Base-by-base conservation (phyloP, 306 rosid genomes). In the Luffa acutangula region DNA sequence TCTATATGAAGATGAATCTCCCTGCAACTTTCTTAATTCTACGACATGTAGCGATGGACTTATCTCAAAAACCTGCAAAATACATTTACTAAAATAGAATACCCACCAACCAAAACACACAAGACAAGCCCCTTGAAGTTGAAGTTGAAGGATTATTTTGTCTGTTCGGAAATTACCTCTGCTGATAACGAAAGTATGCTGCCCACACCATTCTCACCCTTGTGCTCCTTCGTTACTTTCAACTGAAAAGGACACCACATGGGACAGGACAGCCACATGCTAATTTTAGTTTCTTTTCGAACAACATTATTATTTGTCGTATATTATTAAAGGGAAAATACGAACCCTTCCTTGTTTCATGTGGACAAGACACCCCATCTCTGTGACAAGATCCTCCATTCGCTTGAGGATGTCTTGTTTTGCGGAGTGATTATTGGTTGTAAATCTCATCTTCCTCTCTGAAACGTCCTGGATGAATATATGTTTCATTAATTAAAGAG, bases 381-480 rank as follows among this genome's bases (percentile, higher is more conserved):
- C 88, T 71, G 85, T 82, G 43, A 83, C 90, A 65, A 81, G 84
- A 70, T 83, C 85, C 82, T 92, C 96, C 65, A 94, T 91, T 84
- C 83, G 87, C 79, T 88, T 81, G 0, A 87, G 85, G 81, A 92
- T 81, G 74, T 45, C 39, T 71, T 90, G 88, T 80, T 92, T 88
- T 33, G 89, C 82, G 1, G 93, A 86, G 74, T 86, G 86, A 60
- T 85, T 91, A 83, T 87, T 90, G 51, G 96, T 87, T n/a, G 97
- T 86, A 87, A 94, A 94, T 80, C 97, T 89, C 82, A 92, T 85
- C 87, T 92, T 94, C 82, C 98, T 91, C 86, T 90, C 92, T 1
- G 97, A 92, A 42, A 89, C 84, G 72, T 90, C 93, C 31, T 25
- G 31, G 31, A 25, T 25, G 31, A 25, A 25, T n/a, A n/a, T n/a